Evolutionary conservation across 306 rosid species (phyloP), one percentile per base, ranked within the genome.

Genomic region (Cucumis melo): DNA sequence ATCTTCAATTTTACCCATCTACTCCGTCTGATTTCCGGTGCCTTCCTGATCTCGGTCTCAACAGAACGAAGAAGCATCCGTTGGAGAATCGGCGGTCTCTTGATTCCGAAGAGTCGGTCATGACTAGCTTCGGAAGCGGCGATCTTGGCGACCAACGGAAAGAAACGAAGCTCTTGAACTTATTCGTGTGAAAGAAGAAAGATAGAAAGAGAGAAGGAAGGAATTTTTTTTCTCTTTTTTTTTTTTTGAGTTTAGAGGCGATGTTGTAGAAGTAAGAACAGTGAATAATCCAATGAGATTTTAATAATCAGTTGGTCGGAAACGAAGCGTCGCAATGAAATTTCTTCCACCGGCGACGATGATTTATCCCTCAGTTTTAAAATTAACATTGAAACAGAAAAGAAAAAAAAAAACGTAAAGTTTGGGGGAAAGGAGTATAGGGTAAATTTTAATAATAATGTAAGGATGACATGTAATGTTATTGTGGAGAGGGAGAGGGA

Each of bases 161-260:
- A 60, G 85, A 82, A 34, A 78, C 81, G 73, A 80, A 83, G 87
- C 87, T 90, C 54, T 59, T 90, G 48, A 86, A 88, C 46, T 88
- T 88, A 20, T 86, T 90, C 38, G 75, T 82, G 39, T 87, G 82
- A n/a, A 16, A 23, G 16, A 7, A 1, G 1, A 62, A 3, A 27
- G 1, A 27, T 0, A 61, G 3, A 53, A 6, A 36, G 41, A 65
- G 42, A 11, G 55, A 27, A 5, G 15, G 55, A 41, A 41, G 34
- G 58, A 70, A 70, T 70, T 70, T 70, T 70, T 38, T 23, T 68
- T 39, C 17, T n/a, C n/a, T n/a, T n/a, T n/a, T n/a, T n/a, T n/a
- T n/a, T 2, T 27, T 27, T 27, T 27, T 27, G 73, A n/a, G 53
- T 42, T 62, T 62, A 62, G 68, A 29, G n/a, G 29, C 36, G n/a